Base-by-base conservation (phyloP, 192 early-diverging fungal genomes). In the Diversispora epigaea region DNA sequence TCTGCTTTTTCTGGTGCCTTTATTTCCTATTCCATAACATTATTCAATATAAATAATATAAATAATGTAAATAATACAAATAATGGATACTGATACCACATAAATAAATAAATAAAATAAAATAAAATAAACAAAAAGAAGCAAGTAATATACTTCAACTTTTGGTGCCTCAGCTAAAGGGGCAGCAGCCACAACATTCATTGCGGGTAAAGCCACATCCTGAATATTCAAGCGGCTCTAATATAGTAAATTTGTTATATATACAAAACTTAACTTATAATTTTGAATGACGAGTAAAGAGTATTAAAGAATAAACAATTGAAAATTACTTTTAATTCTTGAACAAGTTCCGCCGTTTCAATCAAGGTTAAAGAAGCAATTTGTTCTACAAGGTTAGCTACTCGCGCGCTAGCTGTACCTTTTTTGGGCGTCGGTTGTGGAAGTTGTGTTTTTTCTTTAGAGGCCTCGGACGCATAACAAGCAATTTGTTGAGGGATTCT, bases 1-100 rank as follows among this genome's bases (percentile, higher is more conserved):
- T 92, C 89, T 22, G 94, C 93, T 90, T 96, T 95, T 75, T 95
- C 97, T 2, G 81, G 90, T 32, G 93, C 85, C 86, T 96, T 96
- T 77, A 94, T 94, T 85, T 93, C 89, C 80, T 86, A 65, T 50
- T n/a, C n/a, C n/a, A n/a, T n/a, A n/a, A n/a, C n/a, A n/a, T n/a
- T n/a, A n/a, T n/a, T n/a, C n/a, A n/a, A n/a, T n/a, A n/a, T n/a
- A n/a, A n/a, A n/a, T n/a, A n/a, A n/a, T n/a, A n/a, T n/a, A n/a
- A n/a, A n/a, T n/a, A n/a, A n/a, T n/a, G n/a, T n/a, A n/a, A n/a
- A n/a, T n/a, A n/a, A n/a, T n/a, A n/a, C n/a, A n/a, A n/a, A n/a
- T n/a, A n/a, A n/a, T n/a, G n/a, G n/a, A n/a, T n/a, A n/a, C n/a
- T n/a, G n/a, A n/a, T n/a, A n/a, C n/a, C n/a, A n/a, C n/a, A n/a